phyloP scores from a whole-genome alignment of 805 yeast species.

The Yarrowia sp. region DNA sequence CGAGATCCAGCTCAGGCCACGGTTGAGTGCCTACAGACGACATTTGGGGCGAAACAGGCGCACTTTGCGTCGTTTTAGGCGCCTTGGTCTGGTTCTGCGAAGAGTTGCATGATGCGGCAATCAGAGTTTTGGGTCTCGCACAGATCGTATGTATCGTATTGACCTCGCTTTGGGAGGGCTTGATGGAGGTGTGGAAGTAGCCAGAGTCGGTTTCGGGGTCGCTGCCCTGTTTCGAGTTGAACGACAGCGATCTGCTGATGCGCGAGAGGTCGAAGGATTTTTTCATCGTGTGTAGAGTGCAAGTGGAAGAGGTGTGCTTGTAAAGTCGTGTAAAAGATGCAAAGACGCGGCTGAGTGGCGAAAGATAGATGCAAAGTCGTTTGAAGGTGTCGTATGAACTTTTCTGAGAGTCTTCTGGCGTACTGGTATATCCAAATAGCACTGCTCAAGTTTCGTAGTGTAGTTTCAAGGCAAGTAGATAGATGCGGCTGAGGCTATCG shows the following conservation, averaged over 20 bases:
- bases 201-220: background rate
- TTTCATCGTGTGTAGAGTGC: background rate
- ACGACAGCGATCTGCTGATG: background rate
- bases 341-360: no score
- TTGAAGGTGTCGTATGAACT: no score
- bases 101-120: conserved; percentile 20
- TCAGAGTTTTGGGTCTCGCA: background rate
- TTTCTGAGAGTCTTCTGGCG: no score
- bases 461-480: no score
- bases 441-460: no score
- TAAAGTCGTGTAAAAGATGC: no score
- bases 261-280: background rate
- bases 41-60: background rate
- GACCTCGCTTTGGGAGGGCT: background rate
- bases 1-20: conserved; percentile 5
- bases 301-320: background rate
- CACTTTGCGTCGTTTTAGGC: background rate
- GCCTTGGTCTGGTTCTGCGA: no score
- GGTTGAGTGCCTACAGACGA: background rate
- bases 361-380: no score
- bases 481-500: no score
- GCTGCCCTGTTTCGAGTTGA: background rate
- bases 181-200: conserved; percentile 14
- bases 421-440: no score
- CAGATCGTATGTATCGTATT: conserved; percentile 14